Evolutionary conservation across 345 rosid species (phyloP).

Genomic region (Cardamine resedifolia): DNA sequence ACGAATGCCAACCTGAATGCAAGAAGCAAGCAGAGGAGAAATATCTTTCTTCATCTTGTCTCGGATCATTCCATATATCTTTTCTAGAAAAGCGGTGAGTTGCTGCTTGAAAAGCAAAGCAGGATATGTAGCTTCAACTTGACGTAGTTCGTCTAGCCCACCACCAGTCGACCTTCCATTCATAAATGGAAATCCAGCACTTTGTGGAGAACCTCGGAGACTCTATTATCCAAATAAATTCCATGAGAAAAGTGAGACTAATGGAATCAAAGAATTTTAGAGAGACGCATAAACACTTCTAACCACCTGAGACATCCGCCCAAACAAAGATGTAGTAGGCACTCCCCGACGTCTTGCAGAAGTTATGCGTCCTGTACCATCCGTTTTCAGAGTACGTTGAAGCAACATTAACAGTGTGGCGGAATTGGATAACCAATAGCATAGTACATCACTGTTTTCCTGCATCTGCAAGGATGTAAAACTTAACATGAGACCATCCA

Average conservation of each 20-base stretch:
- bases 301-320: constrained; percentile 86
- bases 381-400: constrained; percentile 87
- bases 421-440: constrained; percentile 93
- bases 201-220: constrained; percentile 79
- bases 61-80: constrained; percentile 95
- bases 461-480: constrained; percentile 53
- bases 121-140: constrained; percentile 96
- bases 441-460: constrained; percentile 68
- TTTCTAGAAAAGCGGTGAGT: constrained; percentile 98
- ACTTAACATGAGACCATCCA: constrained; percentile 26
- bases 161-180: constrained; percentile 55
- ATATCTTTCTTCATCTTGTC: constrained; percentile 95
- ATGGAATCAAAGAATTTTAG: neutral
- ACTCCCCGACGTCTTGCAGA: constrained; percentile 69
- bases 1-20: constrained; percentile 71
- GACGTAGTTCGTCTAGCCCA: constrained; percentile 69
- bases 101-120: constrained; percentile 96
- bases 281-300: constrained; percentile 10
- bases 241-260: constrained; percentile 14
- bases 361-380: constrained; percentile 48
- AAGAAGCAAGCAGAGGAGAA: constrained; percentile 79
- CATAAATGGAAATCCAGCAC: constrained; percentile 76
- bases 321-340: constrained; percentile 73
- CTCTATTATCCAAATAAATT: constrained; percentile 52
- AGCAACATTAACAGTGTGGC: constrained; percentile 78